These are phyloP conservation scores for Termitomyces sp. DNA, from an alignment of 768 basidiomycete species.

Conservation along the genomic window DNA sequence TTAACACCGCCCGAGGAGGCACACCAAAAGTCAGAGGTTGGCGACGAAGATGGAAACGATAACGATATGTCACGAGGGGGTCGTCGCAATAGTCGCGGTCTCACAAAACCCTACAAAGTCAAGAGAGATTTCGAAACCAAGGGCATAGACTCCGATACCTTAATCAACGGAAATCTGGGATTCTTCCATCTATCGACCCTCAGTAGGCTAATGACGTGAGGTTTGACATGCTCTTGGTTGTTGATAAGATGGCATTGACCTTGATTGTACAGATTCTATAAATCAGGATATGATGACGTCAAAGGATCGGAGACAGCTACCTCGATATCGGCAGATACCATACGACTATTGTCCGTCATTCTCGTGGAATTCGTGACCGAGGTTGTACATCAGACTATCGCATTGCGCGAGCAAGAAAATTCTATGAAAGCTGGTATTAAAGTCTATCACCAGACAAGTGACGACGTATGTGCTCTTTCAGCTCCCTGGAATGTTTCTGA, in stretches of 20 bases:
- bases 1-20: not conserved
- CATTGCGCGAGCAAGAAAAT: constrained; percentile 56
- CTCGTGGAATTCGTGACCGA: constrained; percentile 50
- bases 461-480: constrained; percentile 30
- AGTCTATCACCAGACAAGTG: constrained; percentile 50
- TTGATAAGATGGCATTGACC: not conserved
- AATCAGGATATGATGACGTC: constrained; percentile 18
- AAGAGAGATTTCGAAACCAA: constrained; percentile 35
- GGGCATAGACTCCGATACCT: constrained; percentile 41
- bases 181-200: constrained; percentile 43
- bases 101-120: constrained; percentile 43
- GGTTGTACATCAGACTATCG: constrained; percentile 47
- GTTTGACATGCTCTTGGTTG: not conserved
- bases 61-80: not conserved
- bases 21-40: not conserved
- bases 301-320: constrained; percentile 14
- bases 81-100: constrained; percentile 26
- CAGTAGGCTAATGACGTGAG: constrained; percentile 36
- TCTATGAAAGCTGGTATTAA: constrained; percentile 55
- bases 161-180: constrained; percentile 42
- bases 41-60: not conserved
- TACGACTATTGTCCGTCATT: constrained; percentile 42
- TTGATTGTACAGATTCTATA: constrained; percentile 16
- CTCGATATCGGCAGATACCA: constrained; percentile 45
- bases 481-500: not conserved